These are phyloP conservation scores for Phaeoacremonium minimum DNA, from an alignment of 2,329 filamentous ascomycete genomes.

Conservation along the genomic window DNA sequence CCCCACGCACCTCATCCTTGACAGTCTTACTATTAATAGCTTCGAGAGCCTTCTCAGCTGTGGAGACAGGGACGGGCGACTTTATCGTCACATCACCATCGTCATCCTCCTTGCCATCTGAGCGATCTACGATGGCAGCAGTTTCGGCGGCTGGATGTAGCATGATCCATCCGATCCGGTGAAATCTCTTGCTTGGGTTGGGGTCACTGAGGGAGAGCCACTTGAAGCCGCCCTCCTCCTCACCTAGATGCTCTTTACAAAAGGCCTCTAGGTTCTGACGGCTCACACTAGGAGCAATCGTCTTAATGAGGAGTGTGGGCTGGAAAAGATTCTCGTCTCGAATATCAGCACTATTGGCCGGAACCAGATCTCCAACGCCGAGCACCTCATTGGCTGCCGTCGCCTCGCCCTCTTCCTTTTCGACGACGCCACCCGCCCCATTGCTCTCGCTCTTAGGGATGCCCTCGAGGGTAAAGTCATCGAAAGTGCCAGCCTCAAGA, in stretches of 20 bases:
- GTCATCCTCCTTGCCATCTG: slow-evolving; percentile 64
- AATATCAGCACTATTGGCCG: slow-evolving; percentile 77
- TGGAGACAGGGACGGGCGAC: slow-evolving; percentile 47
- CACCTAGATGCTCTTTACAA: slow-evolving; percentile 89
- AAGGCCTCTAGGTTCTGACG: slow-evolving; percentile 90
- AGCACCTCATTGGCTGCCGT: slow-evolving; percentile 88
- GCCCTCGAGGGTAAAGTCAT: slow-evolving; percentile 91
- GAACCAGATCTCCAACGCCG: slow-evolving; percentile 85
- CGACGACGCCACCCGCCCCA: slow-evolving; percentile 75
- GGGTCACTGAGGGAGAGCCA: slow-evolving; percentile 95
- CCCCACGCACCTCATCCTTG: slow-evolving; percentile 86
- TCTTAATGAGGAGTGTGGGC: slow-evolving; percentile 95
- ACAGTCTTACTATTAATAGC: slow-evolving; percentile 98
- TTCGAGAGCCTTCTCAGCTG: slow-evolving; percentile 82
- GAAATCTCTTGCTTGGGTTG: slow-evolving; percentile 94
- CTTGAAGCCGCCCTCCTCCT: slow-evolving; percentile 87
- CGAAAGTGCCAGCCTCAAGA: slow-evolving; percentile 78
- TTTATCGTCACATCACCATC: slow-evolving; percentile 54
- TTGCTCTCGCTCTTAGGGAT: slow-evolving; percentile 92
- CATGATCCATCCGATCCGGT: slow-evolving; percentile 98
- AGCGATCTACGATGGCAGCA: slow-evolving; percentile 60
- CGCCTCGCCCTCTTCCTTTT: slow-evolving; percentile 94
- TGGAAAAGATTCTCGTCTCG: slow-evolving; percentile 84
- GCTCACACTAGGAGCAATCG: slow-evolving; percentile 92
- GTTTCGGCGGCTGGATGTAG: slow-evolving; percentile 75